These are phyloP conservation scores for Yamadazyma conglobata DNA, from an alignment of 1,139 yeast genomes.

Conservation along the genomic window DNA sequence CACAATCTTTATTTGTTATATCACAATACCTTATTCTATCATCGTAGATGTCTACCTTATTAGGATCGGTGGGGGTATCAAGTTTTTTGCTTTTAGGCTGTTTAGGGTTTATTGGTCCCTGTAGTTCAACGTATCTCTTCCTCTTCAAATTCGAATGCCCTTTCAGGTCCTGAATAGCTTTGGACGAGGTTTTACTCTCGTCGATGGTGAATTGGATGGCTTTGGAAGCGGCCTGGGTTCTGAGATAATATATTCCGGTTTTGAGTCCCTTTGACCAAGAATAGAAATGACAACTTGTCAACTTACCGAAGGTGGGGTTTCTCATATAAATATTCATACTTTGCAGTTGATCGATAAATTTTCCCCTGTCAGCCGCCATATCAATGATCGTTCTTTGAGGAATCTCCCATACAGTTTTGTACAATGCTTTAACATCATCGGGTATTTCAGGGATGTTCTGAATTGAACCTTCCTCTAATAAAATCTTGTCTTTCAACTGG, in stretches of 20 bases:
- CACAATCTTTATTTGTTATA: slow-evolving; percentile 37
- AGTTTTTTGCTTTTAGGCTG: not conserved
- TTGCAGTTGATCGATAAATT: slow-evolving; percentile 93
- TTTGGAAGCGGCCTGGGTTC: slow-evolving; percentile 93
- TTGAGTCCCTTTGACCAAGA: slow-evolving; percentile 97
- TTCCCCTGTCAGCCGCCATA: slow-evolving; percentile 94
- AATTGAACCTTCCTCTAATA: slow-evolving; percentile 81
- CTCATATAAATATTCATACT: slow-evolving; percentile 82
- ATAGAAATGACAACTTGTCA: slow-evolving; percentile 96
- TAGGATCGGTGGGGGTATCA: too few relatives aligned
- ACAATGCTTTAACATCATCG: slow-evolving; percentile 66
- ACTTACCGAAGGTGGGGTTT: slow-evolving; percentile 87
- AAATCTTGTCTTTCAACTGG: slow-evolving; percentile 74
- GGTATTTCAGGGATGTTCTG: slow-evolving; percentile 79
- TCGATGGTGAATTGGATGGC: slow-evolving; percentile 93
- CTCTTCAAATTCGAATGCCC: slow-evolving; percentile 15
- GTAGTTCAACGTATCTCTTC: slow-evolving; percentile 18
- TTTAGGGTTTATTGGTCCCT: slow-evolving; percentile 4
- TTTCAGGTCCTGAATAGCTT: not conserved
- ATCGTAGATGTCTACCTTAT: slow-evolving; percentile 27
- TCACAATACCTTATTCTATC: slow-evolving; percentile 39
- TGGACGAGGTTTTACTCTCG: too few relatives aligned
- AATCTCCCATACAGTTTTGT: slow-evolving; percentile 96
- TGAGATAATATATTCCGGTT: slow-evolving; percentile 96
- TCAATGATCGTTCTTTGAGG: slow-evolving; percentile 86